Conservation (phyloP, 306 rosid genomes). For the Gastrolobium villosum region DNA sequence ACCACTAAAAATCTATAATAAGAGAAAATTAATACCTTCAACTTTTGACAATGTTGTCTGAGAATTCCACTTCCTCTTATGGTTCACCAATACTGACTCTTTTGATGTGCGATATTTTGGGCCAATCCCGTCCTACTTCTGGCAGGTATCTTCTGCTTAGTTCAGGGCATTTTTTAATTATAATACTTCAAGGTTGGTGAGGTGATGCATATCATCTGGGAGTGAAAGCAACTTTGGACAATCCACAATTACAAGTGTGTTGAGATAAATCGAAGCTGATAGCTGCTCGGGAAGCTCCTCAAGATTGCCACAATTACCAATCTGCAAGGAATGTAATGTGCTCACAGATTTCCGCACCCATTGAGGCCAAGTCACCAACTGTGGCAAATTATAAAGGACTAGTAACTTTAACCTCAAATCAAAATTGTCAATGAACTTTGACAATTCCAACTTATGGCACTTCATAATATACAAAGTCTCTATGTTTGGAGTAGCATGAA, state of each 20-base stretch:
- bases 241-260: too few relatives aligned
- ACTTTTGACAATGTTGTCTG: too few relatives aligned
- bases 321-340: too few relatives aligned
- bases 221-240: too few relatives aligned
- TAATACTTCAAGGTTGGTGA: neutral
- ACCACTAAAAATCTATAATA: too few relatives aligned
- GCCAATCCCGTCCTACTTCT: neutral
- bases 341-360: neutral
- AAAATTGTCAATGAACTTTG: neutral
- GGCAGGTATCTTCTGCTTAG: neutral
- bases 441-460: neutral
- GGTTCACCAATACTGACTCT: too few relatives aligned
- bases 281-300: too few relatives aligned
- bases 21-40: too few relatives aligned
- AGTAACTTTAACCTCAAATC: neutral
- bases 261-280: too few relatives aligned
- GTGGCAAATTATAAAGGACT: neutral
- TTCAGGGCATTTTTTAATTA: neutral
- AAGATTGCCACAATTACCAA: too few relatives aligned
- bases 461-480: neutral
- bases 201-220: neutral
- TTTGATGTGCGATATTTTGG: neutral
- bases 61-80: too few relatives aligned
- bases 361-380: neutral
- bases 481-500: neutral